phyloP scores from a whole-genome alignment of 2,329 filamentous ascomycete genomes.

The Penicillium expansum region DNA sequence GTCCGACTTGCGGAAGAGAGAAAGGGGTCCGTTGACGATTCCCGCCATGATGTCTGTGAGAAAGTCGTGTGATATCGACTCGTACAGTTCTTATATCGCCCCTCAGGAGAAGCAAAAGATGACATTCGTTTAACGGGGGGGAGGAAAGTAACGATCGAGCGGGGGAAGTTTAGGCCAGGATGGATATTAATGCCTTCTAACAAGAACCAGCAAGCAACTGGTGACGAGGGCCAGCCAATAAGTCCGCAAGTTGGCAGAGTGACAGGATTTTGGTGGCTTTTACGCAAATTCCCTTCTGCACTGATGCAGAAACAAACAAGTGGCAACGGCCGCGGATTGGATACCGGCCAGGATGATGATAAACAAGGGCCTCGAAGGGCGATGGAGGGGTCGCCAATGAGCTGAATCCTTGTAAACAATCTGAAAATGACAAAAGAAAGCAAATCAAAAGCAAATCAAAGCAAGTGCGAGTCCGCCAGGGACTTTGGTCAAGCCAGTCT shows the following conservation, averaged over 20 bases:
- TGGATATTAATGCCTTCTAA: constrained; percentile 7
- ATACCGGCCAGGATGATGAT: constrained; percentile 3
- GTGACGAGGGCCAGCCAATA: not conserved
- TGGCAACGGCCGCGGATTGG: constrained; percentile 14
- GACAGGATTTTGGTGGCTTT: constrained; percentile 4
- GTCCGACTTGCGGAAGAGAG: constrained; percentile 31
- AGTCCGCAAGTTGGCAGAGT: not conserved
- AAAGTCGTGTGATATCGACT: not conserved
- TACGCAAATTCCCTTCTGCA: constrained; percentile 9
- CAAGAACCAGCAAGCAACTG: not conserved
- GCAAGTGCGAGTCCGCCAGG: not conserved
- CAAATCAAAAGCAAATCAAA: not conserved
- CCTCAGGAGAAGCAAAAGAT: not conserved
- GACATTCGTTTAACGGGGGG: constrained; percentile 8
- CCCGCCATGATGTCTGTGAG: constrained; percentile 24
- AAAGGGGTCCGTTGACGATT: constrained; percentile 31
- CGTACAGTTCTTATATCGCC: not conserved
- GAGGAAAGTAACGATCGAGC: not conserved
- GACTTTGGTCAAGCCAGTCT: not conserved
- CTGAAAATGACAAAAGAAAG: constrained; percentile 1
- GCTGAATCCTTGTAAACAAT: not conserved
- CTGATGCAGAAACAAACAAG: constrained; percentile 6
- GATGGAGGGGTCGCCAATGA: constrained; percentile 15
- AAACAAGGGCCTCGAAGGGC: constrained; percentile 13
- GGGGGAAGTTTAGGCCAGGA: not conserved